These are phyloP conservation scores for Suhomyces ambrosiae DNA, from an alignment of 1,139 yeast species.

Conservation along the genomic window DNA sequence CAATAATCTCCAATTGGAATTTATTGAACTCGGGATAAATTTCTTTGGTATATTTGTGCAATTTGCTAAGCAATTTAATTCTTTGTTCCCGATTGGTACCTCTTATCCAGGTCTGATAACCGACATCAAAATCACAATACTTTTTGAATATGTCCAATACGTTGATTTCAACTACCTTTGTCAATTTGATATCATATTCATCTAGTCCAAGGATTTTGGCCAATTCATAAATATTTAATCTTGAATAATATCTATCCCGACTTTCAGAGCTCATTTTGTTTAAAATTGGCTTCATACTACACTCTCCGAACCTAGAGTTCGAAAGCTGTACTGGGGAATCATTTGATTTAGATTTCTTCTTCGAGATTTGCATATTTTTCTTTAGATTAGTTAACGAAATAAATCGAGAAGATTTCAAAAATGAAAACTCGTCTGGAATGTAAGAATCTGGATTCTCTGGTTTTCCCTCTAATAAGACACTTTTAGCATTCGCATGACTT, in stretches of 20 bases:
- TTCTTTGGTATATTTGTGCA: conserved; percentile 48
- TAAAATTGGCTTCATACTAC: conserved; percentile 1
- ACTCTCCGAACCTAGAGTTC: neutral
- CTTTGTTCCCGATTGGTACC: conserved; percentile 64
- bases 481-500: neutral
- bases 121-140: conserved; percentile 67
- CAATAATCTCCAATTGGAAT: conserved; percentile 63
- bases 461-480: neutral
- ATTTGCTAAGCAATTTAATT: conserved; percentile 46
- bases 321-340: too few species aligned
- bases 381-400: conserved; percentile 4
- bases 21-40: conserved; percentile 54
- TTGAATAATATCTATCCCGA: conserved; percentile 25
- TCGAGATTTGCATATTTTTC: neutral
- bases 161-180: conserved; percentile 50
- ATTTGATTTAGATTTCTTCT: too few species aligned
- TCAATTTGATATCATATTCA: conserved; percentile 25
- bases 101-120: conserved; percentile 79
- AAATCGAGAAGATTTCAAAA: conserved; percentile 5
- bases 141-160: conserved; percentile 59
- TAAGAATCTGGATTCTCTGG: neutral
- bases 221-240: conserved; percentile 33
- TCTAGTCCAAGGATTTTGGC: conserved; percentile 29
- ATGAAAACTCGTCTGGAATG: conserved; percentile 1
- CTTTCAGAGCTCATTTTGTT: conserved; percentile 1